Evolutionary conservation across 2,329 filamentous ascomycete species (phyloP), one percentile per base, ranked within the genome.

Genomic region (Grosmannia huntii): DNA sequence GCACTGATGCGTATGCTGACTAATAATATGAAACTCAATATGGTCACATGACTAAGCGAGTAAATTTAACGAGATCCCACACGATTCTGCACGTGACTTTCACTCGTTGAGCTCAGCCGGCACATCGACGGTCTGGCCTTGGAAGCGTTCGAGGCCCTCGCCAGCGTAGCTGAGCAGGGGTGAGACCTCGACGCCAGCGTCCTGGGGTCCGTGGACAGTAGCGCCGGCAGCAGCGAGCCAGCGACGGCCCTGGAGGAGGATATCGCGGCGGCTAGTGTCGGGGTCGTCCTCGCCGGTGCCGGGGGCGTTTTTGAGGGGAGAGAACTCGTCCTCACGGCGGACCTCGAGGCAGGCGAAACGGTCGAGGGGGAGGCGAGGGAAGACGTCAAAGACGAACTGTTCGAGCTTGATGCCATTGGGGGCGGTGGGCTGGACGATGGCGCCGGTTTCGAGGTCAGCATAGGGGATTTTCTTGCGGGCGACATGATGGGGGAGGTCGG

Each of bases 401-500:
- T 99, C 94, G 46, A 99, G 83, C 80, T 99, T 99, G 81, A 99
- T 91, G 65, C 94, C 94, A 69, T 99, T 99, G 63, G 94, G 90
- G 76, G 90, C 94, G 71, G 90, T 85, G 3, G 92, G 90, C 80
- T 96, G 96, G 72, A 96, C 77, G 0, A 83, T 82, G 71, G 89
- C 85, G 62, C 90, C 91, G 36, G 80, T 86, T 69, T 86, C 78
- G 16, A 85, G 80, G 69, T 96, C 84, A 64, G 89, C 81, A 69
- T 83, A 86, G 12, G 92, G 91, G 62, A 99, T 99, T 87, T 99
- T 99, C 87, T 99, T 99, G 72, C 87, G 85, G 51, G 94, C 94
- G 62, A 99, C 85, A 77, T 99, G 94, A 72, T 97, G 94, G 19
- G 92, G 92, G 56, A 99, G 82, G 71, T 86, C 84, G 75, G 90